Evolutionary conservation across 2,329 filamentous ascomycete genomes (phyloP).

Genomic region (Coccinonectria pachysandricola): DNA sequence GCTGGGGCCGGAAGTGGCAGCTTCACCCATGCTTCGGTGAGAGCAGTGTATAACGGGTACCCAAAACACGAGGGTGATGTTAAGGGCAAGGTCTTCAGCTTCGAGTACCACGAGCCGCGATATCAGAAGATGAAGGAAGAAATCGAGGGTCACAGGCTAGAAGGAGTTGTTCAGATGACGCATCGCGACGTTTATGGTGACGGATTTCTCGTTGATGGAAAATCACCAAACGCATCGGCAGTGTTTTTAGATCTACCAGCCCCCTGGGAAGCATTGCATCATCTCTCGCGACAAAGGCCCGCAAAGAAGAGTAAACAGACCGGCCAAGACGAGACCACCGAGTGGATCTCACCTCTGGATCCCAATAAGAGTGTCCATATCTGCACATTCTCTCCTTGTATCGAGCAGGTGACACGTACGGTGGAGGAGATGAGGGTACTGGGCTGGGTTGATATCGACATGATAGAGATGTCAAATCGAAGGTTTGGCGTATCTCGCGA

Average conservation of each 20-base stretch:
- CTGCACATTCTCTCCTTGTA: slow-evolving; percentile 93
- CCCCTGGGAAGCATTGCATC: slow-evolving; percentile 68
- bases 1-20: slow-evolving; percentile 75
- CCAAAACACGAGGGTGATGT: slow-evolving; percentile 33
- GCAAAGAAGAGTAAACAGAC: slow-evolving; percentile 13
- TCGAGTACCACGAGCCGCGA: slow-evolving; percentile 68
- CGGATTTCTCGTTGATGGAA: slow-evolving; percentile 55
- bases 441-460: slow-evolving; percentile 86
- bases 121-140: slow-evolving; percentile 61
- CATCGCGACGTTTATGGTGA: slow-evolving; percentile 71
- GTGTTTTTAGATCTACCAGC: slow-evolving; percentile 74
- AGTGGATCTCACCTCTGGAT: slow-evolving; percentile 55
- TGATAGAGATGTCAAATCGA: slow-evolving; percentile 79
- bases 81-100: slow-evolving; percentile 67
- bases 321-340: slow-evolving; percentile 13
- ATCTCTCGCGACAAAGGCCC: slow-evolving; percentile 49
- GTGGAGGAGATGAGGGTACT: slow-evolving; percentile 68
- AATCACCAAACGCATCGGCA: slow-evolving; percentile 54
- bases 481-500: slow-evolving; percentile 76
- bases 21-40: slow-evolving; percentile 69
- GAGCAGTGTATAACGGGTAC: slow-evolving; percentile 67
- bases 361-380: slow-evolving; percentile 63
- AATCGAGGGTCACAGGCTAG: slow-evolving; percentile 56
- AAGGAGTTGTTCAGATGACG: slow-evolving; percentile 57
- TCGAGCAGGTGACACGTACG: slow-evolving; percentile 87